A percentile compares a stretch with the other conserved stretches of the same genome.
Conservation (phyloP, 2,329 filamentous ascomycete genomes). For the Cadophora sp. region DNA sequence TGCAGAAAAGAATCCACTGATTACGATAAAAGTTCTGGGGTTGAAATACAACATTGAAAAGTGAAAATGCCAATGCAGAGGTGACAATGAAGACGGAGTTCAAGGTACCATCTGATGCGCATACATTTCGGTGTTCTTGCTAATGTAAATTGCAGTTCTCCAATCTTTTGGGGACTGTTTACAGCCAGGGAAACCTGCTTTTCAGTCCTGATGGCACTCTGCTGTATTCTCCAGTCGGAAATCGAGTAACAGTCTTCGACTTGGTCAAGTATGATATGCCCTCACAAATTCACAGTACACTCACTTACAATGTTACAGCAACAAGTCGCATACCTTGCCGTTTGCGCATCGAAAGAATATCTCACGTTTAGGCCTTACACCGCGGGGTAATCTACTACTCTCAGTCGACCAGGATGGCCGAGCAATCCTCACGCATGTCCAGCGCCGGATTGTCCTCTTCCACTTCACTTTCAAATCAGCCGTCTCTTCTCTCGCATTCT, state of each 20-base stretch:
- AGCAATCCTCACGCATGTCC: conserved; percentile 91
- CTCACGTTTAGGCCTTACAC: conserved; percentile 83
- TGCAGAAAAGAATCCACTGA: conserved; percentile 16
- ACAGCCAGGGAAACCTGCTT: conserved; percentile 95
- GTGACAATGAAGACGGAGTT: conserved; percentile 97
- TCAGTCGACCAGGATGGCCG: conserved; percentile 94
- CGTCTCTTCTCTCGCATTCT: conserved; percentile 86
- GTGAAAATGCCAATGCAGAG: conserved; percentile 38
- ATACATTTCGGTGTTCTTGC: background rate
- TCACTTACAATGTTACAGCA: conserved; percentile 55
- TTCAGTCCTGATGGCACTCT: conserved; percentile 97
- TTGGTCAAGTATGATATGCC: conserved; percentile 75
- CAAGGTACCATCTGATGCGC: conserved; percentile 65
- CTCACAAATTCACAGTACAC: background rate
- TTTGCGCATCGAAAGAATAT: conserved; percentile 97
- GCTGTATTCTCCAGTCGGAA: conserved; percentile 94
- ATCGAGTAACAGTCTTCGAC: conserved; percentile 94
- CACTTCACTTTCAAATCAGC: conserved; percentile 93
- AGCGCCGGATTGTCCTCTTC: conserved; percentile 84
- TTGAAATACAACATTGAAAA: conserved; percentile 26
- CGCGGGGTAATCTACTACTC: conserved; percentile 88
- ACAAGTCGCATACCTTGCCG: conserved; percentile 85
- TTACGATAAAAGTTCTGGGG: conserved; percentile 30
- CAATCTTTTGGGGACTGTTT: conserved; percentile 97
- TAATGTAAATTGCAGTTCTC: conserved; percentile 73